phyloP scores from a whole-genome alignment of 208 protist species.

The Leishmania martiniquensis region DNA sequence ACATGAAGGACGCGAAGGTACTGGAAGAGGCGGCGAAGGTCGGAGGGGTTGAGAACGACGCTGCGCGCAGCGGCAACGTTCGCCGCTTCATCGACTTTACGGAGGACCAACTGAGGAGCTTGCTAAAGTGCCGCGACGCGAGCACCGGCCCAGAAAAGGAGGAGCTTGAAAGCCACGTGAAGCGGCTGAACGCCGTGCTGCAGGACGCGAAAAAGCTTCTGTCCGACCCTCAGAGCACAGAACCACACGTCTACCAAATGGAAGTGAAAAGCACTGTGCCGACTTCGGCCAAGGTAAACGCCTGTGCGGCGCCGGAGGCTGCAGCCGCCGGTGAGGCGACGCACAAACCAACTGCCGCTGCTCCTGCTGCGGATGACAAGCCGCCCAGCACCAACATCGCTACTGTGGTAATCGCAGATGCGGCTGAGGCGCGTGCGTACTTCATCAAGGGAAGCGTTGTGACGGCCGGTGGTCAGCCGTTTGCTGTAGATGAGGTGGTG shows the following conservation, averaged over 20 bases:
- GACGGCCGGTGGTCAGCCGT: slow-evolving; percentile 32
- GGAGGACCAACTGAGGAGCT: slow-evolving; percentile 25
- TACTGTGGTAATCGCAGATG: slow-evolving; percentile 36
- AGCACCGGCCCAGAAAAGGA: slow-evolving; percentile 31
- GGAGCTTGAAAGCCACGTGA: slow-evolving; percentile 31
- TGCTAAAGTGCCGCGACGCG: slow-evolving; percentile 26
- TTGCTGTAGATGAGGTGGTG: slow-evolving; percentile 52
- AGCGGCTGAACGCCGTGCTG: slow-evolving; percentile 40
- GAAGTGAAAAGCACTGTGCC: slow-evolving; percentile 7
- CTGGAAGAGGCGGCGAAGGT: slow-evolving; percentile 39
- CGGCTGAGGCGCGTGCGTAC: slow-evolving; percentile 27
- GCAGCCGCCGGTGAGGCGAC: background rate
- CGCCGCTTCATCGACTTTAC: slow-evolving; percentile 67
- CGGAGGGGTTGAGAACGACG: slow-evolving; percentile 43
- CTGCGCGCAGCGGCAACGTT: slow-evolving; percentile 66
- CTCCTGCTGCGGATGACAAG: slow-evolving; percentile 10
- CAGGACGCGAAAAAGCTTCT: slow-evolving; percentile 43
- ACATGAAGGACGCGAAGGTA: slow-evolving; percentile 22
- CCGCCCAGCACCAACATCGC: slow-evolving; percentile 32
- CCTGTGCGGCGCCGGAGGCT: background rate
- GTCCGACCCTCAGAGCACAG: slow-evolving; percentile 38
- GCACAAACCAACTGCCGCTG: background rate
- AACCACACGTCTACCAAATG: slow-evolving; percentile 42
- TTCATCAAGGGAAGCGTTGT: slow-evolving; percentile 25
- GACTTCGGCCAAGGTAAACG: background rate